Conservation (phyloP, 345 rosid species). For the Cardamine resedifolia region DNA sequence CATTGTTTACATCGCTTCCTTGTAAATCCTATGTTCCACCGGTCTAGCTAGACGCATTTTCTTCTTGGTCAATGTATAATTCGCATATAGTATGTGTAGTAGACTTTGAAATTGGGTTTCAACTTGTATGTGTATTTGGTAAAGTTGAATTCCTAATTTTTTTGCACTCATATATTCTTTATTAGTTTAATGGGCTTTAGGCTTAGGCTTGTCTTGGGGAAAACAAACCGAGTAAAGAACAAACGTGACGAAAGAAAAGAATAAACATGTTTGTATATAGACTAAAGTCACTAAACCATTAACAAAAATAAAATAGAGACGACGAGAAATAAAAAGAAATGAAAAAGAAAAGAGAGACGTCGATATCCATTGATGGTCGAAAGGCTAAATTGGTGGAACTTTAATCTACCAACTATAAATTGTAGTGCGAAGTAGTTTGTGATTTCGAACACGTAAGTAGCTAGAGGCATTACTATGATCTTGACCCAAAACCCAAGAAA, state of each 20-base stretch:
- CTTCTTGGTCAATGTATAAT: neutral
- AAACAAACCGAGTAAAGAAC: too few relatives aligned
- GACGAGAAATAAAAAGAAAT: too few relatives aligned
- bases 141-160: conserved; percentile 17
- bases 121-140: conserved; percentile 23
- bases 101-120: neutral
- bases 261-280: too few relatives aligned
- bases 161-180: neutral
- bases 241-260: too few relatives aligned
- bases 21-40: conserved; percentile 8
- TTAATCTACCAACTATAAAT: conserved; percentile 14
- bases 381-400: conserved; percentile 24
- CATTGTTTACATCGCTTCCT: conserved; percentile 35
- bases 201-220: too few relatives aligned
- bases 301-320: too few relatives aligned
- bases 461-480: conserved; percentile 1
- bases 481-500: conserved; percentile 8
- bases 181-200: neutral
- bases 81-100: neutral
- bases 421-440: conserved; percentile 20
- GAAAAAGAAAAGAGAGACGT: too few relatives aligned
- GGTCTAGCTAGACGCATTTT: neutral
- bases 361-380: too few relatives aligned
- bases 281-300: too few relatives aligned
- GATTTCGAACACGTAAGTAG: conserved; percentile 19